Evolutionary conservation across 2,329 filamentous ascomycete species (phyloP).

Genomic region (Colletotrichum sp.): DNA sequence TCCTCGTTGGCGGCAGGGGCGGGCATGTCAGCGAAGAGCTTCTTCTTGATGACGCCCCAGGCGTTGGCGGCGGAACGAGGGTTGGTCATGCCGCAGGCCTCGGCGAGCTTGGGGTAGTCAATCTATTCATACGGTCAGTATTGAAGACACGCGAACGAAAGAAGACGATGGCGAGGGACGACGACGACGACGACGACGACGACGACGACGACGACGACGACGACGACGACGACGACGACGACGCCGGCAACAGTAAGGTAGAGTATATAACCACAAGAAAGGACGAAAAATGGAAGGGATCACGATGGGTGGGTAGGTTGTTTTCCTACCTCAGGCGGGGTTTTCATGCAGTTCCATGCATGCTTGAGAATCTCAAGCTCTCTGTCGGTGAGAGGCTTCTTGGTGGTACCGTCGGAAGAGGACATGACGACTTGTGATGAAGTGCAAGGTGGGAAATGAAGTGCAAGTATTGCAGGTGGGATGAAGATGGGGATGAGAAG

Average conservation of each 20-base stretch:
- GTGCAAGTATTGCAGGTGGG: background rate
- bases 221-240: background rate
- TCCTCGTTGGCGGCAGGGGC: background rate
- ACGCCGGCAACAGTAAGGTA: background rate
- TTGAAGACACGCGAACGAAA: background rate
- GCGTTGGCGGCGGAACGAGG: constrained; percentile 26
- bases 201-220: background rate
- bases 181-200: background rate
- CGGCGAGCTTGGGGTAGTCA: constrained; percentile 27
- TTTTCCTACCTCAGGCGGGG: constrained; percentile 26
- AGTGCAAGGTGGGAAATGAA: background rate
- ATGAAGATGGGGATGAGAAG: background rate
- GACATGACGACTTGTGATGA: background rate
- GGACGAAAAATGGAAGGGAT: background rate
- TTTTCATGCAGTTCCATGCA: constrained; percentile 30
- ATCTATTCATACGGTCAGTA: constrained; percentile 22
- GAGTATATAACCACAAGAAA: background rate
- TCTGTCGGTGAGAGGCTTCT: constrained; percentile 23
- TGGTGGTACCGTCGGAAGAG: background rate
- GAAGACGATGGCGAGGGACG: background rate
- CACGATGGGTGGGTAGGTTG: background rate
- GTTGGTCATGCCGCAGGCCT: constrained; percentile 27
- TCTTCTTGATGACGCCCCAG: constrained; percentile 29
- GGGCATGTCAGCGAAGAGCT: constrained; percentile 22
- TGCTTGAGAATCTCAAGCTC: constrained; percentile 27